Base-by-base conservation (phyloP, 345 rosid genomes). In the Toxicodendron radicans region DNA sequence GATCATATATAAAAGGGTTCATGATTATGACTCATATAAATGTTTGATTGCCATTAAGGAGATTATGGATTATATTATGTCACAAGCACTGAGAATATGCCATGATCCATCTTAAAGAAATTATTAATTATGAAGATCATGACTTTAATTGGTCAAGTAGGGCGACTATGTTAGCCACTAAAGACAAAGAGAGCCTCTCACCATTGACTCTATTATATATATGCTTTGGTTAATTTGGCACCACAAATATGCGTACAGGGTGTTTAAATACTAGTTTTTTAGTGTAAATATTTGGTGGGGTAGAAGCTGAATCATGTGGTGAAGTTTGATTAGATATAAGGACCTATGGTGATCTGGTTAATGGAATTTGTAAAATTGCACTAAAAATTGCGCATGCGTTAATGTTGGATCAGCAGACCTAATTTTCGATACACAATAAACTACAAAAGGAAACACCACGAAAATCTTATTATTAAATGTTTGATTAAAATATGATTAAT, bases 371-470 rank as follows among this genome's bases (percentile, higher is more conserved):
- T 63, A 13, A 35, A 4, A 57, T 59, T 51, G 68, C 78, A 76
- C 80, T 71, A 58, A 63, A 61, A 66, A 18, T 7, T 38, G 68
- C 73, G 76, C 73, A 66, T 52, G 79, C 65, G 58, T 21, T 38
- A 38, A 32, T 41, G 51, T 71, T 52, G n/a, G 56, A 33, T 76
- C 79, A 75, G 71, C 79, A 64, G 38, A 72, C 66, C 75, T 59
- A 33, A 24, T 70, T 71, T 48, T 58, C 68, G 70, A 64, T 48
- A 24, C 61, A 66, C 61, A 68, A 32, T 38, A 54, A 68, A 56
- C 53, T 65, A 52, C 52, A 54, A 75, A 27, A 23, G 66, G 80
- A 69, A 80, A 77, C 57, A 59, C 3, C 8, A 14, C 38, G 14
- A 32, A 43, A 6, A 18, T 7, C 18, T 41, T 57, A 9, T 24